Evolutionary conservation across 148 eudicot species (phyloP).

Genomic region (Fagopyrum tataricum): DNA sequence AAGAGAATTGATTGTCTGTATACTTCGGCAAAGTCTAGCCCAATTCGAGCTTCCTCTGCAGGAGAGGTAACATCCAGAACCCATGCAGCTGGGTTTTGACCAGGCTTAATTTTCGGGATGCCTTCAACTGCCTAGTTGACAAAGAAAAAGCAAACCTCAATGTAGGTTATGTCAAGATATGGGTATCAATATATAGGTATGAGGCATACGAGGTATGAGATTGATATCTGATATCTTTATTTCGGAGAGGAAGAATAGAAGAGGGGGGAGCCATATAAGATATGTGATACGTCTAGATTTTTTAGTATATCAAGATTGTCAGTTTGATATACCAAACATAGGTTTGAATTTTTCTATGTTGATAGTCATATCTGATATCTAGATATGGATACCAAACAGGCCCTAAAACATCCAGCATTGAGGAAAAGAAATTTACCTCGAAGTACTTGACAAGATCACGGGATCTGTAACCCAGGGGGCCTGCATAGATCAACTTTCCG

Average conservation of each 20-base stretch:
- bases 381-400: too few relatives aligned
- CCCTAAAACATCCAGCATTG: too few relatives aligned
- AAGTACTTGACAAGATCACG: slow-evolving; percentile 47
- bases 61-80: slow-evolving; percentile 63
- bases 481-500: slow-evolving; percentile 67
- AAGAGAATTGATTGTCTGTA: slow-evolving; percentile 40
- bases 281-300: too few relatives aligned
- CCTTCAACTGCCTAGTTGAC: slow-evolving; percentile 35
- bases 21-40: slow-evolving; percentile 54
- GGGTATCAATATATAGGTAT: too few relatives aligned
- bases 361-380: too few relatives aligned
- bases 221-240: too few relatives aligned
- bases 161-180: neutral
- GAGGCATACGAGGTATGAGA: too few relatives aligned
- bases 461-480: slow-evolving; percentile 54
- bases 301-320: too few relatives aligned
- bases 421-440: slow-evolving; percentile 29
- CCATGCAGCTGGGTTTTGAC: slow-evolving; percentile 80
- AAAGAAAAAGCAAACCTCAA: neutral
- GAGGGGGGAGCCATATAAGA: too few relatives aligned
- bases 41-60: slow-evolving; percentile 59
- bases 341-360: too few relatives aligned
- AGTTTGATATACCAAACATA: too few relatives aligned
- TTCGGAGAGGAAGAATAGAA: too few relatives aligned
- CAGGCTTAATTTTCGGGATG: slow-evolving; percentile 45